Evolutionary conservation across 2,329 filamentous ascomycete species (phyloP).

Genomic region (Didymella segeticola): DNA sequence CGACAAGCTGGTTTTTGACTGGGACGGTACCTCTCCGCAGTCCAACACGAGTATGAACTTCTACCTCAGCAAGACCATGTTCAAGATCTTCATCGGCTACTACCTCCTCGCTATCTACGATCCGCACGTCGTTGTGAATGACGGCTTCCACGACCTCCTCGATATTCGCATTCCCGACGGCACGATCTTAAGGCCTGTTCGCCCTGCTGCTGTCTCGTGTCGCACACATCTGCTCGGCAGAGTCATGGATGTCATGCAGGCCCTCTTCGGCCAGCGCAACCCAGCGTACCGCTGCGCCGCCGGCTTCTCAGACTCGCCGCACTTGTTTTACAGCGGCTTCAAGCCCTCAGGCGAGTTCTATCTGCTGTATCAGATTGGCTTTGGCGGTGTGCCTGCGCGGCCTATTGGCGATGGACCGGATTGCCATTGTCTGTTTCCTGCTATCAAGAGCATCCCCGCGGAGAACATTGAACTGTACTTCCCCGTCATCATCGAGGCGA

Average conservation of each 20-base stretch:
- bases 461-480: conserved; percentile 59
- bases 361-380: conserved; percentile 59
- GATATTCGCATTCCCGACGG: conserved; percentile 57
- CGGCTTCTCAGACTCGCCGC: conserved; percentile 59
- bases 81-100: conserved; percentile 61
- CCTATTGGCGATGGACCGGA: conserved; percentile 58
- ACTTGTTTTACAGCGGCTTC: conserved; percentile 60
- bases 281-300: conserved; percentile 56
- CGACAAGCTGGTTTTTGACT: conserved; percentile 56
- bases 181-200: conserved; percentile 54
- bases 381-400: conserved; percentile 58
- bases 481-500: conserved; percentile 57
- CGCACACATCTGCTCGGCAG: conserved; percentile 58
- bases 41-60: conserved; percentile 57
- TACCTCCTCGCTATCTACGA: conserved; percentile 58
- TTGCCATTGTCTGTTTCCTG: conserved; percentile 59
- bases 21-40: conserved; percentile 57
- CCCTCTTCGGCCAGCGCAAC: conserved; percentile 57
- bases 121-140: conserved; percentile 58
- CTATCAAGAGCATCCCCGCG: conserved; percentile 59
- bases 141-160: conserved; percentile 59
- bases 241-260: conserved; percentile 59
- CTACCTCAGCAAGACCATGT: conserved; percentile 58
- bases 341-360: conserved; percentile 58
- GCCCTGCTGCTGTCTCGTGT: conserved; percentile 57